A percentile compares a stretch with the other conserved stretches of the same genome.
Conservation (phyloP, 495 filamentous ascomycete genomes). For the Hyaloscypha hepaticicola region DNA sequence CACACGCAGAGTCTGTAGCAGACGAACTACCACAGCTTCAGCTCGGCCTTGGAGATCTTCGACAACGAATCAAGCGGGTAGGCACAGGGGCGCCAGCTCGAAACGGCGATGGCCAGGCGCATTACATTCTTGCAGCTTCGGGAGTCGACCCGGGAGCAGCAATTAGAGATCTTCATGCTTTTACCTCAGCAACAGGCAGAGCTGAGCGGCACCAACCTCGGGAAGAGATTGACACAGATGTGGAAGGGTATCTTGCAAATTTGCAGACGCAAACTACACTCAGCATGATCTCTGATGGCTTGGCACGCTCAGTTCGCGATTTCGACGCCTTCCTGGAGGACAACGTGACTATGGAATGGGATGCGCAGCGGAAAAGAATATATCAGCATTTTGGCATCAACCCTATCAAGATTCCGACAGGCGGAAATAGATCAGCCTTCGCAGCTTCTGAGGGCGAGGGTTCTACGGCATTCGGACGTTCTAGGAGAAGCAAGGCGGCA, state of each 20-base stretch:
- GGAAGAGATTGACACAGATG: conserved; percentile 63
- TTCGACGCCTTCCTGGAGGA: conserved; percentile 93
- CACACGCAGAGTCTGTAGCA: conserved; percentile 49
- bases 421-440: conserved; percentile 51
- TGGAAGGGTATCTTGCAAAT: conserved; percentile 77
- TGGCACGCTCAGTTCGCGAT: conserved; percentile 80
- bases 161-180: conserved; percentile 69
- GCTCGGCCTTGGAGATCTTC: conserved; percentile 82
- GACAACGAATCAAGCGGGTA: conserved; percentile 77
- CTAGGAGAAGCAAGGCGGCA: conserved; percentile 47
- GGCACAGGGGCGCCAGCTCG: conserved; percentile 52
- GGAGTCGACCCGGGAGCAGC: conserved; percentile 77
- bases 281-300: conserved; percentile 84
- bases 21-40: conserved; percentile 70
- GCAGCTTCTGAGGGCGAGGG: conserved; percentile 47
- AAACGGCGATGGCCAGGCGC: conserved; percentile 64
- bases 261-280: conserved; percentile 88
- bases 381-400: conserved; percentile 95
- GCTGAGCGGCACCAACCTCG: conserved; percentile 38
- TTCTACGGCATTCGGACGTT: conserved; percentile 50
- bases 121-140: conserved; percentile 88
- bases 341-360: conserved; percentile 93
- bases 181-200: conserved; percentile 35
- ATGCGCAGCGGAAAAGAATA: conserved; percentile 84
- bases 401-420: conserved; percentile 49